Evolutionary conservation across 371 early-diverging fungal genomes (phyloP).

Genomic region (Mucor piriformis): DNA sequence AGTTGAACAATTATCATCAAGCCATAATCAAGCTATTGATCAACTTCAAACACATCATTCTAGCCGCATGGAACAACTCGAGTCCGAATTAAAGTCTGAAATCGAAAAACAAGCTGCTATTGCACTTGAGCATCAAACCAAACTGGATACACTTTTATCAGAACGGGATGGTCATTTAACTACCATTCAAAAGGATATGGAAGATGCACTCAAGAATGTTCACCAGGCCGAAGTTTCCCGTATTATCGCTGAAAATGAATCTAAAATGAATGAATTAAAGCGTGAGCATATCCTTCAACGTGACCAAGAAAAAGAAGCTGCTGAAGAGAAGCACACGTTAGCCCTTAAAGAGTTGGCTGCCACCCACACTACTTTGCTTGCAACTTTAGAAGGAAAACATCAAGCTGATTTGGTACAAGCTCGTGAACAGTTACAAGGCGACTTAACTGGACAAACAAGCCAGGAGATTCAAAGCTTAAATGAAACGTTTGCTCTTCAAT

Average conservation of each 20-base stretch:
- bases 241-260: constrained; percentile 21
- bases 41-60: constrained; percentile 41
- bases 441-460: background rate
- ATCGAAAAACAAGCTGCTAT: constrained; percentile 28
- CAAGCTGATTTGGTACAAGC: background rate
- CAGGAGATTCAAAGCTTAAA: constrained; percentile 2
- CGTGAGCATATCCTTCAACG: constrained; percentile 25
- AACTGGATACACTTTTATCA: constrained; percentile 20
- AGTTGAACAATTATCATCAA: constrained; percentile 32
- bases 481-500: background rate
- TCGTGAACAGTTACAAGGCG: background rate
- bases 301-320: constrained; percentile 22
- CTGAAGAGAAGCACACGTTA: constrained; percentile 16
- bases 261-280: constrained; percentile 27
- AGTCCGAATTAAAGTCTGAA: constrained; percentile 31
- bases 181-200: constrained; percentile 38
- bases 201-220: constrained; percentile 29
- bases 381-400: constrained; percentile 12
- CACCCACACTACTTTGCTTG: constrained; percentile 10
- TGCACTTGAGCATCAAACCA: constrained; percentile 27
- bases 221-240: constrained; percentile 28
- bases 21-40: constrained; percentile 45
- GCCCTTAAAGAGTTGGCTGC: constrained; percentile 16
- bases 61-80: constrained; percentile 30
- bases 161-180: constrained; percentile 33